Base-by-base conservation (phyloP, 495 filamentous ascomycete genomes). In the Cryomyces antarcticus region DNA sequence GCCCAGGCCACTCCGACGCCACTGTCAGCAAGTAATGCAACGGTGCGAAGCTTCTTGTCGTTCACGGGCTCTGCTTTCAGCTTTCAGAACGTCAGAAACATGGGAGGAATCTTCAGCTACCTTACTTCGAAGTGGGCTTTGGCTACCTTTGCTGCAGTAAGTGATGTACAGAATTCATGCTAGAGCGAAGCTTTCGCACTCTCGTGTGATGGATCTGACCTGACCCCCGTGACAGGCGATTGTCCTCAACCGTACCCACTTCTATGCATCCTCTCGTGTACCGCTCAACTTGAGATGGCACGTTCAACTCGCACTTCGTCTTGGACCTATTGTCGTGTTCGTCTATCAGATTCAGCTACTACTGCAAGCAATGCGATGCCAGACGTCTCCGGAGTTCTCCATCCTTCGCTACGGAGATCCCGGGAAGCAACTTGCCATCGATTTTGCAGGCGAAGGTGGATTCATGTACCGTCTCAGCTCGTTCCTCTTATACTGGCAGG, bases 71-170 rank as follows among this genome's bases (percentile, higher is more conserved):
- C 54, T 50, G 9, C 54, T 27, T 44, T 52, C 30, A 48, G 48
- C 38, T 56, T 62, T 31, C 49, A 61, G 40, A 59, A 62, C 37
- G 44, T 72, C 36, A 54, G 68, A 43, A 77, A 78, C 11, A 60
- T 95, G n/a, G 80, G 83, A 6, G 84, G 84, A 31, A 71, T 97
- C 30, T 92, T 96, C 55, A 78, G 75, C 37, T 97, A 95, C 56
- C 64, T 88, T 35, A 93, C 86, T 0, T 92, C 86, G 57, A 82
- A 82, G 47, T 97, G 92, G 92, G 87, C 89, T 4, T 61, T 97
- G 40, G 70, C 72, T 41, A 94, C 85, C 56, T 72, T 97, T 43
- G 68, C 77, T 35, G 79, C 85, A 59, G 77, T 79, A 51, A 56
- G 62, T 24, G 17, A 24, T 24, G 2, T 24, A 24, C 17, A 24